phyloP scores from a whole-genome alignment of 73 alveolate species.

The Symbiodinium natans region DNA sequence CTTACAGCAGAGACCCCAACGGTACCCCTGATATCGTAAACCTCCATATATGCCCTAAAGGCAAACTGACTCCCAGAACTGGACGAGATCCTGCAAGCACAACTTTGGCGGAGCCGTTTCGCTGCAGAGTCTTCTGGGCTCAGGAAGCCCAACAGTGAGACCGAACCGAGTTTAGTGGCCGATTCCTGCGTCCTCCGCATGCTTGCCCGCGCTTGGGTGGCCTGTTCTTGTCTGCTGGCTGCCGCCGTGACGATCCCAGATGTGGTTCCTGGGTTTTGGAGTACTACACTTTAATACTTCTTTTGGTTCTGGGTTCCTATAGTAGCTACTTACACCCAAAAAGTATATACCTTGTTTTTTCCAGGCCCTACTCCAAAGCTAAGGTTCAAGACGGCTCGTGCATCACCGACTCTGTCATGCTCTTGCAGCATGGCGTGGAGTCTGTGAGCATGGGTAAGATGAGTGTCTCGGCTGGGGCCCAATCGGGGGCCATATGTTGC shows the following conservation, averaged over 20 bases:
- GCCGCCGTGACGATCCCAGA: background rate
- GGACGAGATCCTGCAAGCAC: too few species aligned
- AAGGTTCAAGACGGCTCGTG: too few species aligned
- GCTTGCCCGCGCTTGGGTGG: background rate
- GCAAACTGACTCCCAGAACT: too few species aligned
- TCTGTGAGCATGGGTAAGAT: background rate
- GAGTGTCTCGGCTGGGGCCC: background rate
- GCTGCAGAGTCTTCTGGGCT: background rate
- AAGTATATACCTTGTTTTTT: too few species aligned
- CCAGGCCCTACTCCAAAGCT: too few species aligned
- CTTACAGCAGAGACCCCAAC: too few species aligned
- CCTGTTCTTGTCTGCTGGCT: background rate
- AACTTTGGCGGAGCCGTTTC: background rate
- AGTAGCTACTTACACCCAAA: too few species aligned
- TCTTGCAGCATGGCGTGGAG: background rate
- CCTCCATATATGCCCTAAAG: too few species aligned
- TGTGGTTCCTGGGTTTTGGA: background rate
- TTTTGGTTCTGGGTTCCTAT: too few species aligned
- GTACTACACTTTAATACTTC: too few species aligned
- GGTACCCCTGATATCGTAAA: too few species aligned
- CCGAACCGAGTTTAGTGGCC: background rate
- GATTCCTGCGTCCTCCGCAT: background rate
- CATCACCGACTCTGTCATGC: background rate
- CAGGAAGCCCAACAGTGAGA: background rate
- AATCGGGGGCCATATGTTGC: too few species aligned